Percentiles rank a stretch among this genome's conserved stretches.
Conservation (phyloP, 345 rosid species). For the Eucalyptus leucophloia region DNA sequence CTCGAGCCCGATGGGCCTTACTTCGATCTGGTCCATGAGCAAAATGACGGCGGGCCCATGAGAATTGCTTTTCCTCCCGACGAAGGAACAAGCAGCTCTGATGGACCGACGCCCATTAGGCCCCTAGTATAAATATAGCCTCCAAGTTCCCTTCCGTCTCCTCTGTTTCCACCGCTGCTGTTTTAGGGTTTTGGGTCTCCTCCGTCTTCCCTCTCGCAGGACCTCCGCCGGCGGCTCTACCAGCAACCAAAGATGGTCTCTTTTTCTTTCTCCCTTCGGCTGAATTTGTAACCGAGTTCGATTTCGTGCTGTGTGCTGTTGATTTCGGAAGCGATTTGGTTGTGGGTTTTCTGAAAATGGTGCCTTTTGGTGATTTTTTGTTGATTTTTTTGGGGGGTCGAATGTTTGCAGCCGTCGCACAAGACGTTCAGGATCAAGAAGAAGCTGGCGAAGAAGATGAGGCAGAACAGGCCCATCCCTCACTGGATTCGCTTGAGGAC, state of each 20-base stretch:
- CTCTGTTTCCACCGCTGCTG: neutral
- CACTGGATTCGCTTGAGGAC: constrained; percentile 67
- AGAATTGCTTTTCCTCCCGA: neutral
- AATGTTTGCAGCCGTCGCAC: constrained; percentile 76
- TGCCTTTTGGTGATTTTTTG: neutral
- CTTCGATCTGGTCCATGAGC: neutral
- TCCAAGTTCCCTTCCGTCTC: rapidly evolving
- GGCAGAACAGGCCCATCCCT: constrained; percentile 72
- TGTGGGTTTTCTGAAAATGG: neutral
- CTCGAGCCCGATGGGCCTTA: neutral
- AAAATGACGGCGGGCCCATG: neutral
- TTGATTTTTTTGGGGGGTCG: neutral
- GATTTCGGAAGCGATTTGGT: neutral
- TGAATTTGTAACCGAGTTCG: neutral
- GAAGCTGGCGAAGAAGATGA: constrained; percentile 75
- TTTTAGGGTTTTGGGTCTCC: neutral
- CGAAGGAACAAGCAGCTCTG: neutral
- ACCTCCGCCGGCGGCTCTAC: neutral
- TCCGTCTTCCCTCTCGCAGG: neutral
- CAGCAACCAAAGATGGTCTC: neutral
- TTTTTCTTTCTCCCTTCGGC: neutral
- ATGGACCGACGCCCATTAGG: neutral
- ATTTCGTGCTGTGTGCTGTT: neutral
- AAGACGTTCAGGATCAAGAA: constrained; percentile 76
- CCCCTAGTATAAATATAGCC: neutral